Evolutionary conservation across 805 yeast genomes (phyloP), one percentile per base, ranked within the genome.

Genomic region (Hanseniaspora valbyensis): DNA sequence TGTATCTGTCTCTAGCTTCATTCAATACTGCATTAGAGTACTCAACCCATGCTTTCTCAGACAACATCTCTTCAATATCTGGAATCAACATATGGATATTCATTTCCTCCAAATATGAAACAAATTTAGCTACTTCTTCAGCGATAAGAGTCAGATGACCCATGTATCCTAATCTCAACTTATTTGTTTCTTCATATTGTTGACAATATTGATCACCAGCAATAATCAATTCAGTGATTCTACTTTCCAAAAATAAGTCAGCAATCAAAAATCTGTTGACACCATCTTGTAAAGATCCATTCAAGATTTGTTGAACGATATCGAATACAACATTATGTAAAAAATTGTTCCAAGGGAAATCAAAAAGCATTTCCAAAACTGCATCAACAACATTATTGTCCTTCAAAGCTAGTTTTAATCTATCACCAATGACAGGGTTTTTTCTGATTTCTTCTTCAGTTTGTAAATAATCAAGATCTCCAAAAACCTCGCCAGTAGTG

Each of bases 91-190:
- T 62, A 2, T 56, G 55, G 16, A 64, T 56, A 33, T 63, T 61
- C 59, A 61, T 59, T 49, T 64, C 68, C 25, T 64, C 63, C 34
- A 73, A 68, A 21, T 77, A 71, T 4, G 70, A 67, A 4, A 71
- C 64, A 61, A 92, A 92, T 65, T 92, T 92, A 41, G 89, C 96
- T 43, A 92, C 92, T 64, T 92, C 98, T 64, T 92, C 98, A 41
- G 96, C 89, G 48, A 92, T 86, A 37, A 92, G 70, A 3, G 95
- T 87, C 54, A 92, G 66, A 63, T 92, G 98, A 24, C 98, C 98
- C 89, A 90, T 89, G 63, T 90, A 92, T 0, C 98, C 98, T 21
- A 92, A 76, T 50, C 96, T 71, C 13, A 86, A 75, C 14, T 78
- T 78, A 3, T 74, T 73, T 44, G 66, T 69, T 55, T 72, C 74